Base-by-base conservation (phyloP, 2,329 filamentous ascomycete species). In the Cladosporium cucumerinum region DNA sequence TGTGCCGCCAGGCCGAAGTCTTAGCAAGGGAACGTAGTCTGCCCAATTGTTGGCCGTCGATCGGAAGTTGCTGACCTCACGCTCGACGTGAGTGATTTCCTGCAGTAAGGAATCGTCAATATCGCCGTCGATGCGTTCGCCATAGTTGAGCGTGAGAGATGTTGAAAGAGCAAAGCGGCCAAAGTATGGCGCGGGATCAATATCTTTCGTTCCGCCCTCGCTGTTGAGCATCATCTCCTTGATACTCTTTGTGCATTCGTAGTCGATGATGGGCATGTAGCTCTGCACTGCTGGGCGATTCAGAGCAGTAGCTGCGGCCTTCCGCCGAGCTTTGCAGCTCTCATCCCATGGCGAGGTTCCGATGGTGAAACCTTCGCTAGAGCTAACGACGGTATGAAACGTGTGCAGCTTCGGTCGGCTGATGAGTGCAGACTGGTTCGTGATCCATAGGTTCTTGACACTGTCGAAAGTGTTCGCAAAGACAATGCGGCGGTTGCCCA, bases 311-410 rank as follows among this genome's bases (percentile, higher is more conserved):
- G 89, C 90, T 1, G 90, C 91, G 0, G 89, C 90, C 79, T 92
- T 93, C 67, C 91, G 86, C 11, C 90, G 85, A 26, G 83, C 81
- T 76, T 93, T 94, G 78, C 89, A 92, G 2, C 87, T 91, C 59
- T 92, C 90, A 67, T 93, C 90, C 89, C 91, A 95, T 0, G 91
- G 91, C 0, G 90, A 93, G 0, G 91, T 92, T 1, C 91, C 91
- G 66, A 95, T 92, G 0, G 91, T 94, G 76, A 92, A 90, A 6
- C 90, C 90, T 70, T 92, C 89, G 0, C 89, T 91, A 36, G 83
- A 86, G 1, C 90, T 92, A 3, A 93, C 88, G 4, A 93, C 88
- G 5, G 85, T 90, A 77, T 93, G 91, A 76, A 93, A 94, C 0
- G 91, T 94, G 76, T 94, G 90, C 57, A 93, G 85, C 26, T 83